A percentile compares a stretch with the other conserved stretches of the same genome.
phyloP scores from a whole-genome alignment of 805 yeast species.

The Yamadazyma kitorensis region DNA sequence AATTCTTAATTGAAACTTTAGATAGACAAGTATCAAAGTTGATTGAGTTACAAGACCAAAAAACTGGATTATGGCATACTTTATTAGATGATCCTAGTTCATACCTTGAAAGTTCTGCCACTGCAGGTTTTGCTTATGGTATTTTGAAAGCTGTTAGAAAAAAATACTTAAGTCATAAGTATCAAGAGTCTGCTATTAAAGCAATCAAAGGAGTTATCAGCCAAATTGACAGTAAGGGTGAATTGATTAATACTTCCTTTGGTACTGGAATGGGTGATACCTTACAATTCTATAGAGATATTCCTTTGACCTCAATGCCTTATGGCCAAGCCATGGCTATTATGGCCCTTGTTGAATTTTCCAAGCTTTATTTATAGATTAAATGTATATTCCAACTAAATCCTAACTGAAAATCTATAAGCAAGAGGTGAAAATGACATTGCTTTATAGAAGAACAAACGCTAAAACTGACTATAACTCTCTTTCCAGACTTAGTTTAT shows the following conservation, averaged over 20 bases:
- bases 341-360: slow-evolving; percentile 31
- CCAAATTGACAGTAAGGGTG: slow-evolving; percentile 28
- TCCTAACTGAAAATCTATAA: too few relatives aligned
- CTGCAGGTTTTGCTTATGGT: slow-evolving; percentile 38
- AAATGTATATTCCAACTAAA: background rate
- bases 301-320: slow-evolving; percentile 33
- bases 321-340: slow-evolving; percentile 39
- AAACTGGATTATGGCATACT: slow-evolving; percentile 34
- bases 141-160: slow-evolving; percentile 29
- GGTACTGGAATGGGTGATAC: slow-evolving; percentile 35
- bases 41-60: slow-evolving; percentile 23
- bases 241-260: slow-evolving; percentile 30
- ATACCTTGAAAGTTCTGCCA: slow-evolving; percentile 30
- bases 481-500: too few relatives aligned
- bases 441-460: too few relatives aligned
- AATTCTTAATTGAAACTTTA: slow-evolving; percentile 24
- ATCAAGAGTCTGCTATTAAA: slow-evolving; percentile 21
- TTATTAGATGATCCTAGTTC: slow-evolving; percentile 26
- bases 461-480: too few relatives aligned
- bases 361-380: slow-evolving; percentile 16
- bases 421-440: too few relatives aligned
- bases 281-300: slow-evolving; percentile 31
- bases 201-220: slow-evolving; percentile 30
- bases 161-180: slow-evolving; percentile 22
- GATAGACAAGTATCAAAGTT: slow-evolving; percentile 27